Percentiles rank a stretch among this genome's conserved stretches.
phyloP scores from a whole-genome alignment of 2,329 filamentous ascomycete species.

The Colletotrichum sp. region DNA sequence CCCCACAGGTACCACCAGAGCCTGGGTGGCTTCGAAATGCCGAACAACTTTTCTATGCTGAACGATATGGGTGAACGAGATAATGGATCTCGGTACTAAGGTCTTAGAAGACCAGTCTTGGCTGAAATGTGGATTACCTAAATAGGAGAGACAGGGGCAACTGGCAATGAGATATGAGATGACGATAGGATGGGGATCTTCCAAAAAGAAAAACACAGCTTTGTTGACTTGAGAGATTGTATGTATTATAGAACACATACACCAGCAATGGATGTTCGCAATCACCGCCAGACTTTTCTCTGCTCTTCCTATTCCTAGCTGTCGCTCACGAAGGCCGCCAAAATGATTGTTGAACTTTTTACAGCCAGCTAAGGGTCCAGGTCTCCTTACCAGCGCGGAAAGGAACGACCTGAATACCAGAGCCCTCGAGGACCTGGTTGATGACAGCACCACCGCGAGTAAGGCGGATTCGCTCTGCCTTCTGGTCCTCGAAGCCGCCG shows the following conservation, averaged over 20 bases:
- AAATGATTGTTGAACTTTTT: not conserved
- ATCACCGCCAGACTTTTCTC: not conserved
- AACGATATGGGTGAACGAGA: not conserved
- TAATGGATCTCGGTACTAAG: not conserved
- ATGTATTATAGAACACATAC: constrained; percentile 16
- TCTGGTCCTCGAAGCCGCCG: constrained; percentile 45
- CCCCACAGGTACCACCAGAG: not conserved
- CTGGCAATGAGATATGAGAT: constrained; percentile 12
- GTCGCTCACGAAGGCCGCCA: not conserved
- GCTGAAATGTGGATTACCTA: not conserved
- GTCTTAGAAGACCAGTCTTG: not conserved
- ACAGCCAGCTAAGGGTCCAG: constrained; percentile 57
- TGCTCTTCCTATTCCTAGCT: not conserved
- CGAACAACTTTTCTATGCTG: not conserved
- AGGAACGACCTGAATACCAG: constrained; percentile 67
- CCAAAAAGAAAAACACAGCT: not conserved
- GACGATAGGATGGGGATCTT: not conserved
- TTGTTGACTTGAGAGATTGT: constrained; percentile 4
- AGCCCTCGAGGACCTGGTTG: constrained; percentile 56
- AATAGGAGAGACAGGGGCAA: not conserved
- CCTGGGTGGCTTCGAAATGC: not conserved
- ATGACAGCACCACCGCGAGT: constrained; percentile 61
- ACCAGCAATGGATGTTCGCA: not conserved
- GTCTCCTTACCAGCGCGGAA: constrained; percentile 68
- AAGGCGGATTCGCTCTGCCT: constrained; percentile 61